Evolutionary conservation across 1,284 basidiomycete genomes (phyloP).

Genomic region (Vanrija sp.): DNA sequence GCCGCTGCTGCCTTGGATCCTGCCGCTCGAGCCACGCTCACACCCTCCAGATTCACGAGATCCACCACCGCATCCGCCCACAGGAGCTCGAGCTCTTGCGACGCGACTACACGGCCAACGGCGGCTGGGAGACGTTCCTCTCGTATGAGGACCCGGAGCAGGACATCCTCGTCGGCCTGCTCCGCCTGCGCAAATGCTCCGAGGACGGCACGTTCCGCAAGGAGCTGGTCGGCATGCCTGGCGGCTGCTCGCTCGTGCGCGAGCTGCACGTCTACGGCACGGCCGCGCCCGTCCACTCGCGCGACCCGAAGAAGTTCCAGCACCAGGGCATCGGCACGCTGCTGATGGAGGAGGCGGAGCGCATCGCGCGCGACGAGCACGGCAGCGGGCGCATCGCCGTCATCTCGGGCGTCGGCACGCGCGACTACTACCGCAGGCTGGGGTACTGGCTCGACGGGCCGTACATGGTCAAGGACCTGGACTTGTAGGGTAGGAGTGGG

Average conservation of each 20-base stretch:
- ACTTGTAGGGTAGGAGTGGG: conserved; percentile 22
- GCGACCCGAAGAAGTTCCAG: conserved; percentile 97
- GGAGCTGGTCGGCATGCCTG: conserved; percentile 73
- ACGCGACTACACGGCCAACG: conserved; percentile 94
- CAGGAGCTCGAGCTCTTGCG: conserved; percentile 95
- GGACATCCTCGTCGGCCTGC: conserved; percentile 91
- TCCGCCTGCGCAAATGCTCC: conserved; percentile 90
- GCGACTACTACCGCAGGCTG: conserved; percentile 88
- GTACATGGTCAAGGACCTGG: conserved; percentile 81
- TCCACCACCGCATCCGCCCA: conserved; percentile 94
- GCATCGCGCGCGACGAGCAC: conserved; percentile 97
- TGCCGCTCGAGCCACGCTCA: neutral
- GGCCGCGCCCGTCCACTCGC: conserved; percentile 91
- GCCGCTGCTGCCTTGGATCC: neutral
- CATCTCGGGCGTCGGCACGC: conserved; percentile 90
- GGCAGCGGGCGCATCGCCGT: conserved; percentile 81
- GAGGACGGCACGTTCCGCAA: conserved; percentile 94
- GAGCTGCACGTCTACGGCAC: conserved; percentile 99
- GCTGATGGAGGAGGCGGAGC: conserved; percentile 98
- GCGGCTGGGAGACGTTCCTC: conserved; percentile 98
- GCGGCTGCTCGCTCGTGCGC: conserved; percentile 87
- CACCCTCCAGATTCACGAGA: conserved; percentile 78
- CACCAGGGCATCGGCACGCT: conserved; percentile 97
- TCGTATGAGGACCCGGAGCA: conserved; percentile 97
- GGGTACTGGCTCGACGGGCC: conserved; percentile 94